Base-by-base conservation (phyloP, 768 basidiomycete genomes). In the Suillus discolor region DNA sequence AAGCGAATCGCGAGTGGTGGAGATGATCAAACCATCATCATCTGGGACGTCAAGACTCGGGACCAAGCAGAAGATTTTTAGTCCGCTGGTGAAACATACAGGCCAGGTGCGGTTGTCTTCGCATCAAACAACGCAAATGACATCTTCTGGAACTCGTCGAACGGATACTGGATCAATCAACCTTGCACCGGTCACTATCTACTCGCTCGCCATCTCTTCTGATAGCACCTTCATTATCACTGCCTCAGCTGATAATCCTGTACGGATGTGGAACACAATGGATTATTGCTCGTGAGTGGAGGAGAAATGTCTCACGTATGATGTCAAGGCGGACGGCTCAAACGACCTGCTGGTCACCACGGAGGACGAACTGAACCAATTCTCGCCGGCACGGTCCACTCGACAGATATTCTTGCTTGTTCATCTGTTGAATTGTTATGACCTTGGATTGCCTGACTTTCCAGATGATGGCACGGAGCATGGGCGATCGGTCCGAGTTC, bases 1-100 rank as follows among this genome's bases (percentile, higher is more conserved):
- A 65, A 12, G 18, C 57, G 61, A 41, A 64, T 71, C 4, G 60
- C 25, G 8, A 65, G 62, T 12, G 66, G 66, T 16, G 63, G 63
- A 23, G 3, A 23, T 44, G 69, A 70, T 60, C 15, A 36, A 16
- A 70, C 39, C 3, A 38, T 69, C 25, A 38, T 63, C 15, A 25
- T 25, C 49, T 51, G 49, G 49, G 25, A 25, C 7, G 23, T 49
- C 23, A 31, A 31, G 31, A 6, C 31, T 31, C 1, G 49, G 16
- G 25, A 25, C 13, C 23, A 51, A 25, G 23, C 23, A 15, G 23
- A 51, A 25, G 7, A 15, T 25, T 8, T 25, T 25, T 15, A 25
- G 25, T 25, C 49, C 13, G n/a, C 45, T 49, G 23, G 47, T 49
- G 23, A 49, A 49, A 23, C 47, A 25, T 7, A 51, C 23, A 51